phyloP scores from a whole-genome alignment of 139 green algal species.

The Chloropicon primus region DNA sequence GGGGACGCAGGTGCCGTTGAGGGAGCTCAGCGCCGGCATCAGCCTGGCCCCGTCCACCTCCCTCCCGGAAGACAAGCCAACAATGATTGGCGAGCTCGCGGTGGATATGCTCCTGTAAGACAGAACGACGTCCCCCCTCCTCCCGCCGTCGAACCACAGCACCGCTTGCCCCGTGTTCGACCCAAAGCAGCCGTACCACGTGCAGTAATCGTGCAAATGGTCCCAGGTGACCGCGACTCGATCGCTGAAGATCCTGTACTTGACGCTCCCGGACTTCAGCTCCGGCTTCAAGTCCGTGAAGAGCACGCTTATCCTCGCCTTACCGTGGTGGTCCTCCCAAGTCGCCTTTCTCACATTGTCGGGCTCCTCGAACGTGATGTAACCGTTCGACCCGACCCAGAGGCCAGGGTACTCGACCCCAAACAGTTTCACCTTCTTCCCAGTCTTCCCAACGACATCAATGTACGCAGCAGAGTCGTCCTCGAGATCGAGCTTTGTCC shows the following conservation, averaged over 20 bases:
- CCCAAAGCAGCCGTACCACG: neutral
- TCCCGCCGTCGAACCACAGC: neutral
- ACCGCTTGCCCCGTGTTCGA: neutral
- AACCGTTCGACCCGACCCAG: slow-evolving; percentile 1
- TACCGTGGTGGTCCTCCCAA: neutral
- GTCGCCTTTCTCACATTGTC: neutral
- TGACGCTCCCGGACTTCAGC: neutral
- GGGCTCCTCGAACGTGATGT: neutral
- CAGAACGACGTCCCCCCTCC: neutral
- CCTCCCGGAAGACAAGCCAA: neutral
- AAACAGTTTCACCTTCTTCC: neutral
- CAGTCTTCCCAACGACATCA: neutral
- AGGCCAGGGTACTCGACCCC: neutral
- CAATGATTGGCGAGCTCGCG: neutral
- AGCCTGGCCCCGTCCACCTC: neutral
- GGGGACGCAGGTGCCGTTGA: neutral
- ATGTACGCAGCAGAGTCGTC: neutral
- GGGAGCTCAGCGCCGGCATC: neutral
- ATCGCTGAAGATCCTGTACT: neutral
- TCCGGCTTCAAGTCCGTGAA: neutral
- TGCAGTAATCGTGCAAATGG: neutral
- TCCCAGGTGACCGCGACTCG: neutral
- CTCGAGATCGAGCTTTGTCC: neutral
- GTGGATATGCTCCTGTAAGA: neutral
- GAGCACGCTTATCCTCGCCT: neutral